Base-by-base conservation (phyloP, 2,329 filamentous ascomycete species). In the Hymenoscyphus repandus region DNA sequence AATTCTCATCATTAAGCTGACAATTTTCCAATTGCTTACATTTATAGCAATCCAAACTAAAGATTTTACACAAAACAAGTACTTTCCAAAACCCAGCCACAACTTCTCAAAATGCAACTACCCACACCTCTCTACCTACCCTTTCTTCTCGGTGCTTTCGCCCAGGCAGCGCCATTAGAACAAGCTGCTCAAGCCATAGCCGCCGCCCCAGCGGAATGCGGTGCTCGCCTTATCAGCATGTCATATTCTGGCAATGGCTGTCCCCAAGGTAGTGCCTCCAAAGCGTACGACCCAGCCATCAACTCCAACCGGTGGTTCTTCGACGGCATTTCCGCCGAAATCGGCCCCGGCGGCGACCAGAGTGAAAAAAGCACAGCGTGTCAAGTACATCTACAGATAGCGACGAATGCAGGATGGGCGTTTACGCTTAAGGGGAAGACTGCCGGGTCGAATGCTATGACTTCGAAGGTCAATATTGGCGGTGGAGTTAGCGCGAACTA, bases 241-340 rank as follows among this genome's bases (percentile, higher is more conserved):
- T n/a, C 17, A 18, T 49, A 49, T 33, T 43, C 47, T 6, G 47
- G 47, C 33, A 43, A 39, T 11, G 47, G 47, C 10, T 49, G 47
- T 37, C 47, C 47, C 18, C 47, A 49, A 37, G 47, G 47, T 5
- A 43, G 39, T n/a, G 36, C 37, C 13, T 40, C 37, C 5, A 40
- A 31, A 31, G 45, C 13, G n/a, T 47, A 40, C 30, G 45, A 47
- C 18, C 12, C 38, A 6, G 11, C 13, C 17, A 37, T 37, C 40
- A 44, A 49, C 20, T 38, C 39, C 12, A 31, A 27, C 40, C 30
- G 47, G 9, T 37, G 15, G 13, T 49, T 37, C 39, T 49, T 49
- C 15, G 34, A 36, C 13, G 33, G 32, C 6, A 43, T 49, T 17
- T 30, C 39, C 3, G 47, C 47, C 12, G 7, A 17, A 12, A 49